These are phyloP conservation scores for Scolecobasidium constrictum DNA, from an alignment of 2,329 filamentous ascomycete species.

Conservation along the genomic window DNA sequence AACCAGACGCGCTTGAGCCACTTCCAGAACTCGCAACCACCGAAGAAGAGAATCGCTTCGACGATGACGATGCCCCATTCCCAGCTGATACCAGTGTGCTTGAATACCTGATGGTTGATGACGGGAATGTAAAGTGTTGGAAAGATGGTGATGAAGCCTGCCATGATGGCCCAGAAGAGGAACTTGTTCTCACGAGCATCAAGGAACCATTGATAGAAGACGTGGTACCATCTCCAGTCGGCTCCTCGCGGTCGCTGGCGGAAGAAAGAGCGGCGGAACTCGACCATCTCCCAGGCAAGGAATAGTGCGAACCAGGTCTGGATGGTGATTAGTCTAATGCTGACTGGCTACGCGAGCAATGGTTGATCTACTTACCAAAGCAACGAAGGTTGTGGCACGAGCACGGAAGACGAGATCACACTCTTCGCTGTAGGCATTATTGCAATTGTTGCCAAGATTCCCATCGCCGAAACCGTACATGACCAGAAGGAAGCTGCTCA, in stretches of 20 bases:
- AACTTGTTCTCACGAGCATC: constrained; percentile 49
- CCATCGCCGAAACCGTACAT: constrained; percentile 52
- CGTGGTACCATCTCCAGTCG: constrained; percentile 48
- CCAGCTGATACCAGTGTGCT: constrained; percentile 31
- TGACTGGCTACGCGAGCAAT: too few species aligned
- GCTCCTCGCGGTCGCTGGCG: constrained; percentile 56
- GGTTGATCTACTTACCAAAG: too few species aligned
- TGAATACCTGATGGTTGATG: constrained; percentile 35
- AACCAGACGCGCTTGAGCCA: constrained; percentile 46
- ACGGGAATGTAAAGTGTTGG: constrained; percentile 35
- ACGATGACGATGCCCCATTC: constrained; percentile 38
- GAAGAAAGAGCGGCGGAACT: constrained; percentile 65
- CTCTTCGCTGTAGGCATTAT: constrained; percentile 39
- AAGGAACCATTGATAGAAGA: too few species aligned
- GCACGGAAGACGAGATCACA: constrained; percentile 62
- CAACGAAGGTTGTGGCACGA: constrained; percentile 57
- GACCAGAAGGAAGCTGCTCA: constrained; percentile 52
- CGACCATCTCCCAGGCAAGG: constrained; percentile 68
- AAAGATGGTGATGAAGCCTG: constrained; percentile 30
- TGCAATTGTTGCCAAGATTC: constrained; percentile 48
- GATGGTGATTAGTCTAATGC: too few species aligned
- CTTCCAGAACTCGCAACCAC: constrained; percentile 56
- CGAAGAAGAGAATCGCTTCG: constrained; percentile 49
- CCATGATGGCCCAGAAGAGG: constrained; percentile 31
- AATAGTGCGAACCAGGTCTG: constrained; percentile 69